Evolutionary conservation across 1,284 basidiomycete genomes (phyloP), one percentile per base, ranked within the genome.

Genomic region (Ceratobasidium sp.): DNA sequence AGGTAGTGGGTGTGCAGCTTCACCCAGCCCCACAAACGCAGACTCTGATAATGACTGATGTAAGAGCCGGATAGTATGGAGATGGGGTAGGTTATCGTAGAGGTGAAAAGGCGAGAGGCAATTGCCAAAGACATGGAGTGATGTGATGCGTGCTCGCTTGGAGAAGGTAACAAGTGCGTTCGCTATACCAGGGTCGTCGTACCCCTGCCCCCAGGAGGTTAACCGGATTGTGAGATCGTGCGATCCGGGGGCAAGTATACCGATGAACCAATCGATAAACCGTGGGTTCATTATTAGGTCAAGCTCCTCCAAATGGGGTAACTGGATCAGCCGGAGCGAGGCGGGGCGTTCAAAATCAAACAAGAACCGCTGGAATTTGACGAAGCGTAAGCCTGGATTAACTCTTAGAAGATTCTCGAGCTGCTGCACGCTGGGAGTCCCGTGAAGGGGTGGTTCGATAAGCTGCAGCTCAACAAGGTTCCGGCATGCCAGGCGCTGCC

Each of bases 401-500:
- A 16, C 27, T 20, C 18, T 60, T n/a, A 74, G 30, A 10, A 74
- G 44, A 12, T 65, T 12, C 18, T 20, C 30, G 8, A 74, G 35
- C 18, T 60, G 60, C 6, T 41, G 14, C 6, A 30, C 6, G 46
- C 35, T 64, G 23, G 71, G 71, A 20, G 35, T 44, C 16, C 59
- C 71, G 33, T 74, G 64, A 5, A 64, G 5, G 10, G 71, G 59
- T 7, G 65, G 44, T 20, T 74, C 71, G 7, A 74, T 33, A 6
- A 74, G 33, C 30, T 74, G 71, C 33, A 74, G 35, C 46, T 74
- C 59, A 7, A 74, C 71, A 10, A 74, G 59, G 33, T 74, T 74
- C 30, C 48, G 48, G 33, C 71, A 74, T 16, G 71, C 16, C 16
- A 74, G 30, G 18, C 20, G 52, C 38, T 64, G n/a, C 71, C 71